Base-by-base conservation (phyloP, 805 yeast species). In the Hanseniaspora singularis region DNA sequence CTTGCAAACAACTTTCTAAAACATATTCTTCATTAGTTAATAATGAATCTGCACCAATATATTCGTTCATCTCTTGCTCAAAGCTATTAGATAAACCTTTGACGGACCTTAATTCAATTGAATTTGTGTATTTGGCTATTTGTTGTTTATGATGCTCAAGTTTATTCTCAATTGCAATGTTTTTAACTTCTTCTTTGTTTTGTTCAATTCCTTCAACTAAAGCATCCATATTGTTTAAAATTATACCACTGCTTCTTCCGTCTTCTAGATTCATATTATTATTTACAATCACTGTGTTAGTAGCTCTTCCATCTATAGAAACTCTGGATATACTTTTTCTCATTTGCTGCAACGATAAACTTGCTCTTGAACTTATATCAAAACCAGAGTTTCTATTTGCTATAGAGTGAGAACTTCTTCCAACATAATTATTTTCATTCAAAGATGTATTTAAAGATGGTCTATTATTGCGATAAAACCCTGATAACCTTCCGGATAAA, bases 1-100 rank as follows among this genome's bases (percentile, higher is more conserved):
- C 95, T 54, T 85, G 83, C 48, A 94, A 66, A 0, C 97, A 89
- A 52, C 75, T 77, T 58, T 87, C 96, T 32, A 88, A 58, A 3
- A 89, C 68, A 56, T 76, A 84, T 52, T 78, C 86, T 14, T 85
- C 94, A 55, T 85, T 81, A 16, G 71, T 59, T 9, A 83, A 67
- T 19, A 84, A 57, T 24, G 67, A 68, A 41, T 83, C 89, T 44
- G 71, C 66, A 3, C 72, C 66, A 47, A 75, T 65, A 53, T 71
- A 71, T 24, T 57, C 54, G 15, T 52, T 53, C 15, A 63, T 53
- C 14, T 33, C 51, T 52, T 19, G 42, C 14, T 15, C 49, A 49
- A 44, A 23, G 38, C 15, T 33, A 14, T 16, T 16, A 6, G 15
- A 16, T 16, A 7, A 7, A 16, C 18, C 6, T 14, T 33, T 33